phyloP scores from a whole-genome alignment of 2,329 filamentous ascomycete species.

The Neofusicoccum laricinum region DNA sequence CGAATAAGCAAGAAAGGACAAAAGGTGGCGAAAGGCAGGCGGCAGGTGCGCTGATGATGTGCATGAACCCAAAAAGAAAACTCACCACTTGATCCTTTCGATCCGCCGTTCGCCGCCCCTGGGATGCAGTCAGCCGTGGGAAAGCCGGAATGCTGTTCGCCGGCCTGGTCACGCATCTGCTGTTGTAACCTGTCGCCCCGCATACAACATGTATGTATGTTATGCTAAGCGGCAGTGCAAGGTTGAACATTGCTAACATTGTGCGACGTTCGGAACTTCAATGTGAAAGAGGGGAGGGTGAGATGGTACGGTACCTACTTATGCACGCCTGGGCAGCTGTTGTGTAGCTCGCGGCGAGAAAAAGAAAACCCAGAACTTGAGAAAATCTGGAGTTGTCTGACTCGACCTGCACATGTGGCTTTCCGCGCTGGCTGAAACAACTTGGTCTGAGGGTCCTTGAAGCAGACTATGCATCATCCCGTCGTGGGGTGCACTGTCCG shows the following conservation, averaged over 20 bases:
- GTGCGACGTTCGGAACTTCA: slow-evolving; percentile 6
- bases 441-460: not conserved
- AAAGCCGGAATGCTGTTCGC: not conserved
- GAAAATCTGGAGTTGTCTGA: not conserved
- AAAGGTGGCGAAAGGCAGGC: no score
- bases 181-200: not conserved
- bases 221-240: not conserved
- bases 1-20: no score
- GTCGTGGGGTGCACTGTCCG: no score
- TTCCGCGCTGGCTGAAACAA: no score
- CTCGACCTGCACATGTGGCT: no score
- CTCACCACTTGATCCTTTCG: not conserved
- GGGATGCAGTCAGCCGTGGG: not conserved
- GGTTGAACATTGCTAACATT: not conserved
- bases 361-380: not conserved
- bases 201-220: not conserved
- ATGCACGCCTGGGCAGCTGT: not conserved
- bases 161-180: not conserved
- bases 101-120: not conserved
- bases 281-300: not conserved
- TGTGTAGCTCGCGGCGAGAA: not conserved
- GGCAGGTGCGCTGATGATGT: not conserved
- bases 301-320: slow-evolving; percentile 8
- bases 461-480: not conserved
- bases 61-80: not conserved